Conservation (phyloP, 2,329 filamentous ascomycete species). For the Clarireedia sp. region DNA sequence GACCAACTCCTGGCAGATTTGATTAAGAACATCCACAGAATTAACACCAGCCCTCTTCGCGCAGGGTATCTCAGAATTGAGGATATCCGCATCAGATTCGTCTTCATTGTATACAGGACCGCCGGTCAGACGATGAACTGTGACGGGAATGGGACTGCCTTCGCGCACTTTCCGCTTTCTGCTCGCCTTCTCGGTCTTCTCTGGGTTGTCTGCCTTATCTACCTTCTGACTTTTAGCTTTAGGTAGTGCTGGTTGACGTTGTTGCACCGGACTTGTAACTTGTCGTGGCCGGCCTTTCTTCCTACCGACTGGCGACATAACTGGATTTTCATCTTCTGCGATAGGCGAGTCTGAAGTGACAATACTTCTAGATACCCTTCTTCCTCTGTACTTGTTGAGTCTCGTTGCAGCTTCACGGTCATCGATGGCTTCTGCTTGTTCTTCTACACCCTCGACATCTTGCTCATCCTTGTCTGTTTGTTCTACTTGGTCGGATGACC, state of each 20-base stretch:
- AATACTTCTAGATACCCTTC: constrained; percentile 21
- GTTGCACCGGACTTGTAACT: constrained; percentile 14
- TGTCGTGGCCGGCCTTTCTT: constrained; percentile 12
- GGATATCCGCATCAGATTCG: constrained; percentile 37
- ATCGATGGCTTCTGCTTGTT: constrained; percentile 26
- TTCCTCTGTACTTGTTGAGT: constrained; percentile 33
- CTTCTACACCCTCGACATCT: neutral
- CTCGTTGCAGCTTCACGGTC: constrained; percentile 31
- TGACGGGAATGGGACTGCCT: constrained; percentile 48
- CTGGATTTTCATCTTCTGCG: constrained; percentile 29
- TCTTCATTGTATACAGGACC: constrained; percentile 34
- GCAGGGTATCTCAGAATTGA: constrained; percentile 46
- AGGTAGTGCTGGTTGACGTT: constrained; percentile 28
- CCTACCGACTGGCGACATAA: constrained; percentile 1
- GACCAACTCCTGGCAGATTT: constrained; percentile 54
- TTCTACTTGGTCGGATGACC: neutral
- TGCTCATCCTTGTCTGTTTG: neutral
- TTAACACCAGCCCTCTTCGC: constrained; percentile 49
- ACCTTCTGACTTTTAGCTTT: constrained; percentile 20
- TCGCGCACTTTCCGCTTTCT: constrained; percentile 24
- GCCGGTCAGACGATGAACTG: constrained; percentile 52
- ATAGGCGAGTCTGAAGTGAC: constrained; percentile 32
- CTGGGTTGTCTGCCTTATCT: constrained; percentile 16
- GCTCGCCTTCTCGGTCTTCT: neutral
- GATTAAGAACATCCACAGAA: constrained; percentile 52